Conservation (phyloP, 257 asterid species). For the Solanum pinnatisectum region DNA sequence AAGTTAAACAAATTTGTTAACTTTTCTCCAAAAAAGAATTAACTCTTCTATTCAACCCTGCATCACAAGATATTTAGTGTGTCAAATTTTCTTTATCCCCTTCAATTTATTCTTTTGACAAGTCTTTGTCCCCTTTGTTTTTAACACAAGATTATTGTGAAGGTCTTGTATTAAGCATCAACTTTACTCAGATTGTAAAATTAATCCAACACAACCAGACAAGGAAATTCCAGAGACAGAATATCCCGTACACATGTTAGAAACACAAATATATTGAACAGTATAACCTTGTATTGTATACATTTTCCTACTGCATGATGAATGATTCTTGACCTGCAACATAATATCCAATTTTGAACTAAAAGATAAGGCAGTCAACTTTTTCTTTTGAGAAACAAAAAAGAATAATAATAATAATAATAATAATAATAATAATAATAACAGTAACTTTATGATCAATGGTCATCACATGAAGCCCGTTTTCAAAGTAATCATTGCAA, state of each 20-base stretch:
- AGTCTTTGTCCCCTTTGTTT: not conserved
- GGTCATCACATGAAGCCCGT: not conserved
- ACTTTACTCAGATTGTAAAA: not conserved
- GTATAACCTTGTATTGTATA: not conserved
- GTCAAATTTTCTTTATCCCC: not conserved
- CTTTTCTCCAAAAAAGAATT: not conserved
- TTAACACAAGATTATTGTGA: not conserved
- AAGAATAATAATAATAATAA: not conserved
- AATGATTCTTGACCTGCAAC: not conserved
- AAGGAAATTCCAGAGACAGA: not conserved
- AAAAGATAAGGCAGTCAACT: not conserved
- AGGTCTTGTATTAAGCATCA: not conserved
- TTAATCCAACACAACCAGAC: not conserved
- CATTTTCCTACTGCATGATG: not conserved
- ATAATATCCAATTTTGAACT: not conserved
- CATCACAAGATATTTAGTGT: not conserved
- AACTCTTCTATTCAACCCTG: not conserved
- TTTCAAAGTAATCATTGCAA: not conserved
- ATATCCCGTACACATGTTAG: not conserved
- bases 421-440: not conserved
- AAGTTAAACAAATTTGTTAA: not conserved
- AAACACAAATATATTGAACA: not conserved
- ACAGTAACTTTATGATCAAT: not conserved
- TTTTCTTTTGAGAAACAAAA: not conserved
- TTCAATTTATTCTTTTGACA: not conserved